Evolutionary conservation across 306 rosid genomes (phyloP), one percentile per base, ranked within the genome.

Genomic region (Cucurbita argyrosperma): DNA sequence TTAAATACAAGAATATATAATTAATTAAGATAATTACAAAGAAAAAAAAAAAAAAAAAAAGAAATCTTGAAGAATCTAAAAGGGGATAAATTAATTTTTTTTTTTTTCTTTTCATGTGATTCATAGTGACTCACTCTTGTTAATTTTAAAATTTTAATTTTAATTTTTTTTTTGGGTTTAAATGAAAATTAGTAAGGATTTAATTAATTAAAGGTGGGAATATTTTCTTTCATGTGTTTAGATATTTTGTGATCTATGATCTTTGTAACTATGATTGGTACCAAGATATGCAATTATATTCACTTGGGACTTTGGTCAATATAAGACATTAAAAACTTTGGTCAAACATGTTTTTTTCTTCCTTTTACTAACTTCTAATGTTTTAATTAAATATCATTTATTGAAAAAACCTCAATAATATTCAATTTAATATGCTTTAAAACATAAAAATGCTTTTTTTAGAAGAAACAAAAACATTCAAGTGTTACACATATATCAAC

Each of bases 171-270:
- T 55, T 67, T 12, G 42, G 16, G 51, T 42, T 19, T 67, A 67
- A 67, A 46, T 46, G 46, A 45, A 52, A 66, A 54, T 23, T 53
- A 53, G 21, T 23, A 23, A 74, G 15, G 49, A 46, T 45, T 76
- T 73, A 21, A 63, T 72, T 58, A 81, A 73, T 71, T 76, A 62
- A 70, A 49, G 18, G 76, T 67, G 40, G 81, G 90, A 92, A 86
- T 92, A 92, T 88, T 84, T 88, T 82, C 80, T 80, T 63, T 71
- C 93, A 92, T 86, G 89, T 92, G 89, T 79, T 92, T 88, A 83
- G 94, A 86, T 88, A 76, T 81, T 79, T 74, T 80, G 37, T 76
- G 61, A 57, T 59, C 73, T 67, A 67, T 67, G 73, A 67, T 67
- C 73, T 67, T 23, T 67, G 73, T 67, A 67, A 67, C 55, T 67